Evolutionary conservation across 495 filamentous ascomycete genomes (phyloP).

Genomic region (Penicillium ochrochloron): DNA sequence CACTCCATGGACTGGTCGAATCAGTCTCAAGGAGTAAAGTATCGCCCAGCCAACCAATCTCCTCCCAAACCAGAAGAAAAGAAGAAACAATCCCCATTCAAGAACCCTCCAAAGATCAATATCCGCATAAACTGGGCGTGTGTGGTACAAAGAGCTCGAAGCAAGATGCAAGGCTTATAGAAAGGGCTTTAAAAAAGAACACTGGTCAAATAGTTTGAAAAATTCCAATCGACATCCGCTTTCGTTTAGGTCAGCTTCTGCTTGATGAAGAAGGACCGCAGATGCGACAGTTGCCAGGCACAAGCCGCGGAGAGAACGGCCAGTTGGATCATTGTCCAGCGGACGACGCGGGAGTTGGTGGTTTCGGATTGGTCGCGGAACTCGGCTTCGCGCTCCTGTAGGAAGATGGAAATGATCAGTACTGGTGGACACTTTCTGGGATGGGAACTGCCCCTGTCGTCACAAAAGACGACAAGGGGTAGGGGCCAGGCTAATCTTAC

Average conservation of each 20-base stretch:
- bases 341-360: constrained; percentile 90
- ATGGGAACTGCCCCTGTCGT: not conserved
- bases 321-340: constrained; percentile 92
- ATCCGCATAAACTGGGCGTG: constrained; percentile 22
- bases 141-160: constrained; percentile 21
- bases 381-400: constrained; percentile 93
- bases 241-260: constrained; percentile 82
- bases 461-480: not conserved
- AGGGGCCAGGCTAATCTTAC: constrained; percentile 54
- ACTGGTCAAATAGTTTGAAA: constrained; percentile 14
- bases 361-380: constrained; percentile 96
- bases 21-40: not conserved
- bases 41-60: not conserved
- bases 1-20: not conserved
- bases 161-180: constrained; percentile 31
- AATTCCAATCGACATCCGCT: not conserved
- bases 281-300: constrained; percentile 95
- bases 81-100: constrained; percentile 7
- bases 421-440: not conserved
- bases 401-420: constrained; percentile 1
- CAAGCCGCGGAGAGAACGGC: constrained; percentile 88
- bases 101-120: constrained; percentile 18
- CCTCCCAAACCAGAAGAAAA: constrained; percentile 1
- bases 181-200: constrained; percentile 21
- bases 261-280: constrained; percentile 98